Base-by-base conservation (phyloP, 257 asterid genomes). In the Ehretia macrophylla region DNA sequence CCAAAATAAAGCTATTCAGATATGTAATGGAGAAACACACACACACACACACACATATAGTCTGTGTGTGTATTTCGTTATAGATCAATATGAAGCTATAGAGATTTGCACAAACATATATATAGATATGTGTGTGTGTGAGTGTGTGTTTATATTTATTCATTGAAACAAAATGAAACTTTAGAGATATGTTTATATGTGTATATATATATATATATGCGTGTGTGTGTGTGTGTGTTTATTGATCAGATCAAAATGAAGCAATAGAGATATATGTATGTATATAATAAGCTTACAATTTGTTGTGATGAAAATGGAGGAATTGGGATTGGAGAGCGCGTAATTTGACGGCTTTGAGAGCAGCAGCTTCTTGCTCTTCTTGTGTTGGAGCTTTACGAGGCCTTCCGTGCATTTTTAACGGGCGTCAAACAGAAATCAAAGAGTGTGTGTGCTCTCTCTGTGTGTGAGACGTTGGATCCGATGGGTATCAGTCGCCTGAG, bases 271-370 rank as follows among this genome's bases (percentile, higher is more conserved):
- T 13, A 17, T 17, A 27, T 17, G 51, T 27, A 51, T 22, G 48
- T 21, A 61, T 17, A 13, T 20, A 23, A 47, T 57, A 8, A 38
- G 17, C 65, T 38, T 18, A 93, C 97, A 75, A 80, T 63, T 79
- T 81, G 69, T 70, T 71, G 68, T 73, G 94, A 76, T 93, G 97
- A 40, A 84, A 80, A 35, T 82, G 83, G 72, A 89, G 85, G 63
- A 86, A 76, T 55, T 89, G 96, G 57, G 87, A 72, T 71, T 86
- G 99, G 37, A 93, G 92, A 66, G 83, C 65, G 13, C 94, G 90
- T 56, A 89, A 83, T 64, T 89, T 79, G 22, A 74, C 59, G n/a
- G 97, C 90, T 79, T 79, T 86, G 40, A 37, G 57, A 12, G 81
- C 82, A 14, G 79, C 78, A 46, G 85, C 84, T 66, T 79, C 73